Base-by-base conservation (phyloP, 129 eudicot species). In the Chrysanthemum lavandulifolium region DNA sequence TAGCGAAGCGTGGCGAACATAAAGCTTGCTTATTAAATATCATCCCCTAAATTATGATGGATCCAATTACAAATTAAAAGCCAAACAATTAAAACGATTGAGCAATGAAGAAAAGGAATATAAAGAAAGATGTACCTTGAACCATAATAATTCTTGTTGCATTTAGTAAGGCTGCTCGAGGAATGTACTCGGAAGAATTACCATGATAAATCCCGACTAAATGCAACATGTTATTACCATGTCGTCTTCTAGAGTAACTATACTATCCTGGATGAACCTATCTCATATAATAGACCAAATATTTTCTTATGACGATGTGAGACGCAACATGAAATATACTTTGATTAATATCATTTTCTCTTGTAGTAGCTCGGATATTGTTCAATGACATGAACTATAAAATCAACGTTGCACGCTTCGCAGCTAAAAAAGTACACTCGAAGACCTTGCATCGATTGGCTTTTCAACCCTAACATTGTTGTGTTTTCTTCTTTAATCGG, bases 311-410 rank as follows among this genome's bases (percentile, higher is more conserved):
- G 13, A 18, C 65, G 65, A 2, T 59, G 65, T 23, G n/a, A 18
- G n/a, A 59, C 40, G 68, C 68, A n/a, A 64, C 68, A 2, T 64
- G 68, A 33, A 64, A 64, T 64, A 64, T 64, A 64, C 6, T 64
- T 64, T 64, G 68, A 11, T 64, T 33, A 12, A 13, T 14, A 64
- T 64, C 68, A 64, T 64, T 64, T 15, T 2, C 5, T 29, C 49
- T 0, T 15, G 6, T 64, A 64, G 12, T n/a, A 64, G 23, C 3
- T 31, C 52, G 25, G 68, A 36, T 64, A 64, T 36, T 4, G 48
- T 8, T 8, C 3, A 64, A 8, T 64, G 68, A 36, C 3, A 14
- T n/a, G 51, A 36, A n/a, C 3, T 64, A 64, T 33, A 14, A 29
- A 64, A 13, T 13, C 21, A 31, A 36, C 10, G 50, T 63, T 63